Evolutionary conservation across 495 filamentous ascomycete genomes (phyloP).

Genomic region (Penicillium pancosmium): DNA sequence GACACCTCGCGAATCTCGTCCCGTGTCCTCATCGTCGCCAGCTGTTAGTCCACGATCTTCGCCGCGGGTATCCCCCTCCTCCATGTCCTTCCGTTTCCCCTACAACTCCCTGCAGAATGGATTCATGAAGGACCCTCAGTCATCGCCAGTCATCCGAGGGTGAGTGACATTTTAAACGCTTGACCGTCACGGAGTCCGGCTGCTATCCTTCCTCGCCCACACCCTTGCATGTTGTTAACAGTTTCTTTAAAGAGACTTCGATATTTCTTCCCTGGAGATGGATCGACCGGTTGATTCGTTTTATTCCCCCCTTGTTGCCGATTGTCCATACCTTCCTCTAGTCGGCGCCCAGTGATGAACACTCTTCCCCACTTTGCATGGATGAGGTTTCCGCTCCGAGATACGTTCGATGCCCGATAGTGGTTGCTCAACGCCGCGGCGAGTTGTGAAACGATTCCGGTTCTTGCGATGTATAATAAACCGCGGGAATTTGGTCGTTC

Average conservation of each 20-base stretch:
- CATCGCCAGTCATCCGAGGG: slow-evolving; percentile 50
- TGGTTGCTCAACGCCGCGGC: slow-evolving; percentile 12
- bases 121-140: slow-evolving; percentile 48
- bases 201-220: slow-evolving; percentile 11
- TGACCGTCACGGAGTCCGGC: slow-evolving; percentile 19
- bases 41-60: slow-evolving; percentile 30
- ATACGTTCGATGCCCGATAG: slow-evolving; percentile 5
- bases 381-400: slow-evolving; percentile 8
- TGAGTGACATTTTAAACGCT: slow-evolving; percentile 29
- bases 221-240: slow-evolving; percentile 24
- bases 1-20: slow-evolving; percentile 18
- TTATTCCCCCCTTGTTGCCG: slow-evolving; percentile 16
- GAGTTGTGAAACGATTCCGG: slow-evolving; percentile 5
- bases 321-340: slow-evolving; percentile 18
- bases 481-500: slow-evolving; percentile 31
- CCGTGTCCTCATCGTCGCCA: slow-evolving; percentile 21
- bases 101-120: slow-evolving; percentile 43
- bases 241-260: slow-evolving; percentile 25
- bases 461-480: slow-evolving; percentile 51
- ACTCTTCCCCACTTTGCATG: slow-evolving; percentile 8
- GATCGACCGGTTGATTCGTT: slow-evolving; percentile 17
- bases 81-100: slow-evolving; percentile 40
- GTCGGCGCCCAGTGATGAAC: slow-evolving; percentile 20
- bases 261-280: slow-evolving; percentile 21
- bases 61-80: slow-evolving; percentile 38